Evolutionary conservation across 129 eudicot genomes (phyloP).

Genomic region (Flaveria robusta): DNA sequence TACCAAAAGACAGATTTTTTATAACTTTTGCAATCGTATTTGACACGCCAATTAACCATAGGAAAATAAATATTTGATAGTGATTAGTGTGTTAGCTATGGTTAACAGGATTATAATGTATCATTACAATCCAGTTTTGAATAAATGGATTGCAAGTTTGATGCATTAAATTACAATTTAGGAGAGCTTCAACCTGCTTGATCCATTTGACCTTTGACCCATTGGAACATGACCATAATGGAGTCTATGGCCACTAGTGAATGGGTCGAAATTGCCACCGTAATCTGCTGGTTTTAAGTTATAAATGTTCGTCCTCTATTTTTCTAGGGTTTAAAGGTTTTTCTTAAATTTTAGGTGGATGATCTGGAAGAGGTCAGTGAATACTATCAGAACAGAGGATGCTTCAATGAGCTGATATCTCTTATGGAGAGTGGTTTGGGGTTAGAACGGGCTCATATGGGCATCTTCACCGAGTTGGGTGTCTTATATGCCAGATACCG

Average conservation of each 20-base stretch:
- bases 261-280: neutral
- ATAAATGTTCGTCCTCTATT: neutral
- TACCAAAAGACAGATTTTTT: neutral
- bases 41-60: neutral
- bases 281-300: neutral
- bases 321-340: neutral
- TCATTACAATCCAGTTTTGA: neutral
- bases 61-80: neutral
- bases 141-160: neutral
- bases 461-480: slow-evolving; percentile 95
- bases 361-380: slow-evolving; percentile 97
- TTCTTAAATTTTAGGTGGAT: slow-evolving; percentile 66
- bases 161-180: neutral
- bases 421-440: slow-evolving; percentile 99
- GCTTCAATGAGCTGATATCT: slow-evolving; percentile 90
- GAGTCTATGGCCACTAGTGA: neutral
- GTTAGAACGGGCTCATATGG: slow-evolving; percentile 99
- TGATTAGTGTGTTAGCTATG: neutral
- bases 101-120: neutral
- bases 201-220: neutral
- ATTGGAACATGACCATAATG: neutral
- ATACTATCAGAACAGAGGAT: slow-evolving; percentile 94
- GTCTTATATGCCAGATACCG: slow-evolving; percentile 99
- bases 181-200: neutral
- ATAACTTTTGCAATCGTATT: neutral